Base-by-base conservation (phyloP, 2,329 filamentous ascomycete species). In the Phyllosticta capitalensis region DNA sequence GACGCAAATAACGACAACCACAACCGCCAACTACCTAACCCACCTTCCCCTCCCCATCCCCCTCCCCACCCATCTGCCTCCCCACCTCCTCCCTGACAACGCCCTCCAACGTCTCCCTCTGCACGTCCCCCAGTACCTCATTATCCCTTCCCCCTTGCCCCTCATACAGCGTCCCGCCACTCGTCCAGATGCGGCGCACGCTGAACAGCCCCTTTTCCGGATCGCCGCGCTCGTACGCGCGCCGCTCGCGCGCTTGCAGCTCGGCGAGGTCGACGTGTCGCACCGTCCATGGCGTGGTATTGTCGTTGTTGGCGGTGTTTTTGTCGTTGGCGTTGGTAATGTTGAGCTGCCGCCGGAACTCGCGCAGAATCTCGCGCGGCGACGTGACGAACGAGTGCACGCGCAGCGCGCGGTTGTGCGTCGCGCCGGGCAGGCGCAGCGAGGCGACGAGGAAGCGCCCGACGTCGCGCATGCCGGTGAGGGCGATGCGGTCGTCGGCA, bases 321-420 rank as follows among this genome's bases (percentile, higher is more conserved):
- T n/a, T n/a, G n/a, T n/a, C n/a, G n/a, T n/a, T n/a, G n/a, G n/a
- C n/a, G n/a, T n/a, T n/a, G n/a, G n/a, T n/a, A n/a, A n/a, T n/a
- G n/a, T 50, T 30, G 3, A 83, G 86, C 70, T 89, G 86, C 64
- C 76, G 81, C 72, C 89, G 83, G 65, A 85, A 88, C 67, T 88
- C 86, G n/a, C 76, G 76, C 20, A 88, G 68, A 20, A 89, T 84
- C 24, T 83, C 73, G 9, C 81, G 77, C 0, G 84, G 81, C 0
- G 83, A 88, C 1, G 81, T 79, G 0, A 86, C 85, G 64, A 89
- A 90, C 0, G 86, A 89, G 66, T 89, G 86, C 1, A 90, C 84
- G 61, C 83, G 85, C 33, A 90, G 72, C 0, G 82, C 79, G 57
- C 80, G 79, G 63, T 82, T 81, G 33, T 76, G 76, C 0, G 82